Evolutionary conservation across 306 rosid genomes (phyloP).

Genomic region (Mimosa pudica): DNA sequence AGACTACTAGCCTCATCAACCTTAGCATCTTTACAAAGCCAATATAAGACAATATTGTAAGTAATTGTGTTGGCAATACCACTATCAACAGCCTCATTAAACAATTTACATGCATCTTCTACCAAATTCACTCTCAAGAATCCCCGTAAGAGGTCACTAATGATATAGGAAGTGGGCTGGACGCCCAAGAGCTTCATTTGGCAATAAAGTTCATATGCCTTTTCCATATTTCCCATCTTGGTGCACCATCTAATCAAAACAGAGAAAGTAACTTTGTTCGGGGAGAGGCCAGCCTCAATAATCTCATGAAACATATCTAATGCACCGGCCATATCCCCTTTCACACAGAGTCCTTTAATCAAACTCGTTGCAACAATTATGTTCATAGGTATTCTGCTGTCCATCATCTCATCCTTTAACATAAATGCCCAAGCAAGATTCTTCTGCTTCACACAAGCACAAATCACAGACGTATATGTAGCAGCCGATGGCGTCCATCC

Average conservation of each 20-base stretch:
- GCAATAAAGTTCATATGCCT: constrained; percentile 60
- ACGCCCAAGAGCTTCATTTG: constrained; percentile 60
- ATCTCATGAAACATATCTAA: constrained; percentile 51
- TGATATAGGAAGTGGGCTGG: constrained; percentile 44
- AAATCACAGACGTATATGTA: constrained; percentile 49
- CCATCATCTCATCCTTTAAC: constrained; percentile 74
- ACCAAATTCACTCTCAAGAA: constrained; percentile 44
- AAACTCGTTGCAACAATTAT: constrained; percentile 55
- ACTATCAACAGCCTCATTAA: constrained; percentile 66
- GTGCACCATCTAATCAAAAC: constrained; percentile 60
- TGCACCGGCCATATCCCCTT: constrained; percentile 59
- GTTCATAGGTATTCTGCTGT: constrained; percentile 50
- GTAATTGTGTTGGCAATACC: constrained; percentile 55
- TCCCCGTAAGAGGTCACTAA: constrained; percentile 54
- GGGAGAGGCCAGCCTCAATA: constrained; percentile 49
- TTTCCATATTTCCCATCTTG: constrained; percentile 59
- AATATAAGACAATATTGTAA: constrained; percentile 52
- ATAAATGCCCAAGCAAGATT: constrained; percentile 59
- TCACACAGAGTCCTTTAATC: constrained; percentile 62
- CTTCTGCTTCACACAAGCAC: constrained; percentile 67
- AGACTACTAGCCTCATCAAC: constrained; percentile 58
- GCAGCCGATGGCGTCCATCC: constrained; percentile 63
- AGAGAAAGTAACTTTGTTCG: constrained; percentile 52
- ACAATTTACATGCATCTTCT: constrained; percentile 53
- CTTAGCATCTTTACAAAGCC: constrained; percentile 58